phyloP scores from a whole-genome alignment of 768 basidiomycete genomes.

The Suillus bovinus region DNA sequence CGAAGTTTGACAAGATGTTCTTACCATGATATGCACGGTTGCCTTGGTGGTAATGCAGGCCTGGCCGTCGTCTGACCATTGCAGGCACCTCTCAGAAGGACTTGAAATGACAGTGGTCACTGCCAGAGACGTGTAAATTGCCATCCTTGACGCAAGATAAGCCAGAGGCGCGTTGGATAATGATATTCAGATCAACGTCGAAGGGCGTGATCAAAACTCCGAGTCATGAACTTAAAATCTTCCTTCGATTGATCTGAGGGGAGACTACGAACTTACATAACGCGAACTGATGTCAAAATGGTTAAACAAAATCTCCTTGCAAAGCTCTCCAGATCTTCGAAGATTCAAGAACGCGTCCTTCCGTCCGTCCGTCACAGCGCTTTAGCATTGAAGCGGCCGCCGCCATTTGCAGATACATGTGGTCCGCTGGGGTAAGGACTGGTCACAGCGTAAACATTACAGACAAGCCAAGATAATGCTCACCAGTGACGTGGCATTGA shows the following conservation, averaged over 20 bases:
- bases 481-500: neutral
- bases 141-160: neutral
- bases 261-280: neutral
- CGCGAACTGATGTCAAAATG: neutral
- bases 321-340: neutral
- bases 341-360: neutral
- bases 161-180: neutral
- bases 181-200: neutral
- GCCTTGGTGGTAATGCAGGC: constrained; percentile 63
- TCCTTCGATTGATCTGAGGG: neutral
- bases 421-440: too few relatives aligned
- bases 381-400: neutral
- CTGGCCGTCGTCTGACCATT: constrained; percentile 80
- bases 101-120: constrained; percentile 60
- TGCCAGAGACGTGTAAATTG: constrained; percentile 52
- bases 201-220: neutral
- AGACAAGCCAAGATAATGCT: neutral
- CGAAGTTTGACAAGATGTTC: constrained; percentile 15
- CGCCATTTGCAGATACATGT: neutral
- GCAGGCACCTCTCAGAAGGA: constrained; percentile 59
- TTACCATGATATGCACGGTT: constrained; percentile 69
- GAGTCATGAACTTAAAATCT: neutral
- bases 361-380: neutral
- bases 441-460: neutral
- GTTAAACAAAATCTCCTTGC: neutral